Evolutionary conservation across 371 early-diverging fungal genomes (phyloP), one percentile per base, ranked within the genome.

Genomic region (Zychaea mexicana): DNA sequence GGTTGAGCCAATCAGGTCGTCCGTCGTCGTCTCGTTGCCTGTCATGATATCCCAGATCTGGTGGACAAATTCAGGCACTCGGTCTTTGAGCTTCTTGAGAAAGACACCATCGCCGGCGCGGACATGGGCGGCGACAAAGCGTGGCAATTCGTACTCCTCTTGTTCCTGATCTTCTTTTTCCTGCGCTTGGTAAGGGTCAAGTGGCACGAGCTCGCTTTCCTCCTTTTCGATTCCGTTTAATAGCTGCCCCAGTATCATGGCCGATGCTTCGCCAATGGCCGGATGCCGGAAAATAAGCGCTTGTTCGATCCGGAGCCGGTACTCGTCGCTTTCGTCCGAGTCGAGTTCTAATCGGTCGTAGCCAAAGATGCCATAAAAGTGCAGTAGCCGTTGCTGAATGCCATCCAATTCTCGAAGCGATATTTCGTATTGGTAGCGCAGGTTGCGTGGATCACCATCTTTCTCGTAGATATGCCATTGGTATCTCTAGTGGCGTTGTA

Each of bases 61-160:
- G 38, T 71, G 68, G 13, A 71, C 72, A 45, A 71, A 71, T 54
- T 67, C 68, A 21, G 72, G 72, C 10, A 71, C 60, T 15, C 72
- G 65, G 28, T 67, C 63, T 26, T 67, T 65, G 21, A 71, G 63
- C 15, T 65, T 65, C 19, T 53, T 54, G 19, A 71, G 28, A 38
- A 76, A 76, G 4, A 69, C 65, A 45, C 72, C 77, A 45, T 73
- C 73, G 8, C 79, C 79, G 0, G 72, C 70, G 38, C 81, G 65
- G 12, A 75, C 60, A 56, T 80, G 81, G 32, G 73, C 71, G 26
- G 76, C 75, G 6, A 80, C 68, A 55, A 71, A 71, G 12, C 65
- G 67, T 17, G 72, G 72, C 15, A 62, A 49, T 22, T 49, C 53
- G 49, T 39, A 58, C 21, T 28, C 57, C 15, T 59, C 66, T 12